A percentile compares a stretch with the other conserved stretches of the same genome.
Evolutionary conservation across 164 flowering plant species (phyloP).

Genomic region (Macadamia tetraphylla): DNA sequence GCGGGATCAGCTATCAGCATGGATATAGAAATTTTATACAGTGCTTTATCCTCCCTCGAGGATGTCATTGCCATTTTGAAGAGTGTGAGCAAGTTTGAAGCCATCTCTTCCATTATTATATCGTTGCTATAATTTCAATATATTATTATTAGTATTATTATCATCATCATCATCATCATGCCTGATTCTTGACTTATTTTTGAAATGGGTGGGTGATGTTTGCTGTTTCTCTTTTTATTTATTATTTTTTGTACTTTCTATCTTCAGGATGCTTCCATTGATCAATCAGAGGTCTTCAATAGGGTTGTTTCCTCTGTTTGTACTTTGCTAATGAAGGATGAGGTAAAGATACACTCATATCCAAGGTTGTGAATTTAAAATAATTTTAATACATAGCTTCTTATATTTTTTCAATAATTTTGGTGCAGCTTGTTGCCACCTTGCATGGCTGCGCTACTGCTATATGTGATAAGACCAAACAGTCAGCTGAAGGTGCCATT

Average conservation of each 20-base stretch:
- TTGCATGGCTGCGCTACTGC: conserved; percentile 67
- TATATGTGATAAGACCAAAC: conserved; percentile 82
- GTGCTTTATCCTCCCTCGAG: conserved; percentile 85
- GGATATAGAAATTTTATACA: conserved; percentile 62
- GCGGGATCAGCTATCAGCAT: conserved; percentile 30
- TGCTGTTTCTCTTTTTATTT: neutral
- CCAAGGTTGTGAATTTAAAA: neutral
- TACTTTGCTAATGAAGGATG: conserved; percentile 64
- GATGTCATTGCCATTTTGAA: conserved; percentile 91
- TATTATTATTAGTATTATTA: too few species aligned
- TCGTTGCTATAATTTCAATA: neutral
- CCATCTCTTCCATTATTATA: neutral
- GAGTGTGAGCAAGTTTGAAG: conserved; percentile 51
- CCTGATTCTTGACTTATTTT: conserved; percentile 7
- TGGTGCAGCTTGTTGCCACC: conserved; percentile 70
- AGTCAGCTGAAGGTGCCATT: conserved; percentile 89
- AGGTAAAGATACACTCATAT: conserved; percentile 33
- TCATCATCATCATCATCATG: neutral
- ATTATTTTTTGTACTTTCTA: conserved; percentile 3
- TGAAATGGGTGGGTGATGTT: neutral
- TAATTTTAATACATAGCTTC: neutral
- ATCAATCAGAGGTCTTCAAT: conserved; percentile 93
- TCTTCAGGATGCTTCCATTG: conserved; percentile 91
- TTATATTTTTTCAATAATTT: conserved; percentile 7
- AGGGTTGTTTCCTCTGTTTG: conserved; percentile 90